Evolutionary conservation across 805 yeast genomes (phyloP).

Genomic region (Candida nonsorbophila): DNA sequence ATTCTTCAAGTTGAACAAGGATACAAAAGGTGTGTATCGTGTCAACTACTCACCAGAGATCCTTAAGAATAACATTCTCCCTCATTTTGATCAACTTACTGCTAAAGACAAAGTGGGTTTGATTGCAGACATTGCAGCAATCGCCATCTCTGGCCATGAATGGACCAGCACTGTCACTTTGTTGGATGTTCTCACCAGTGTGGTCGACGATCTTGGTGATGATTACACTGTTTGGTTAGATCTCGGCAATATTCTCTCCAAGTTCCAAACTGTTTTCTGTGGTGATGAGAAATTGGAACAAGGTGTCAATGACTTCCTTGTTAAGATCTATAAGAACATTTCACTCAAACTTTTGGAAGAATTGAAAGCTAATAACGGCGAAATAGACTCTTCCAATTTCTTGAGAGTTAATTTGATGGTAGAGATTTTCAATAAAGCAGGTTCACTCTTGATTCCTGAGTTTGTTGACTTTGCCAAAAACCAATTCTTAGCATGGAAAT

Average conservation of each 20-base stretch:
- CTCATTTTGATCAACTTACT: slow-evolving; percentile 32
- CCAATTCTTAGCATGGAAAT: slow-evolving; percentile 20
- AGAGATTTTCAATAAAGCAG: slow-evolving; percentile 35
- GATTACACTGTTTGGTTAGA: slow-evolving; percentile 53
- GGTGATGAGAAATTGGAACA: slow-evolving; percentile 14
- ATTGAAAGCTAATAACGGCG: slow-evolving; percentile 10
- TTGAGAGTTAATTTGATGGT: slow-evolving; percentile 29
- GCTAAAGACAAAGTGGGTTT: slow-evolving; percentile 50
- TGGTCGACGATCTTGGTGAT: slow-evolving; percentile 22
- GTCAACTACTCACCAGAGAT: slow-evolving; percentile 45
- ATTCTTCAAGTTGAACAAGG: slow-evolving; percentile 45
- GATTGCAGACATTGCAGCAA: slow-evolving; percentile 47
- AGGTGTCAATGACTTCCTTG: slow-evolving; percentile 26
- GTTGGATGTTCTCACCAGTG: slow-evolving; percentile 34
- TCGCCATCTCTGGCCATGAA: slow-evolving; percentile 42
- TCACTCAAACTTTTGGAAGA: slow-evolving; percentile 21
- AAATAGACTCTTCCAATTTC: slow-evolving; percentile 17
- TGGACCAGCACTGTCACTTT: slow-evolving; percentile 34
- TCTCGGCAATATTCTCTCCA: slow-evolving; percentile 35
- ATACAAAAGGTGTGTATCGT: slow-evolving; percentile 49
- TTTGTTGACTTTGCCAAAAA: slow-evolving; percentile 31
- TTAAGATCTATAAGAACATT: slow-evolving; percentile 19
- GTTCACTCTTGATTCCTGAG: slow-evolving; percentile 30
- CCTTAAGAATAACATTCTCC: slow-evolving; percentile 34
- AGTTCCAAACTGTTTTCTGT: slow-evolving; percentile 32